A percentile compares a stretch with the other conserved stretches of the same genome.
These are phyloP conservation scores for Tetradesmus obliquus DNA, from an alignment of 139 green algal genomes.

Conservation along the genomic window DNA sequence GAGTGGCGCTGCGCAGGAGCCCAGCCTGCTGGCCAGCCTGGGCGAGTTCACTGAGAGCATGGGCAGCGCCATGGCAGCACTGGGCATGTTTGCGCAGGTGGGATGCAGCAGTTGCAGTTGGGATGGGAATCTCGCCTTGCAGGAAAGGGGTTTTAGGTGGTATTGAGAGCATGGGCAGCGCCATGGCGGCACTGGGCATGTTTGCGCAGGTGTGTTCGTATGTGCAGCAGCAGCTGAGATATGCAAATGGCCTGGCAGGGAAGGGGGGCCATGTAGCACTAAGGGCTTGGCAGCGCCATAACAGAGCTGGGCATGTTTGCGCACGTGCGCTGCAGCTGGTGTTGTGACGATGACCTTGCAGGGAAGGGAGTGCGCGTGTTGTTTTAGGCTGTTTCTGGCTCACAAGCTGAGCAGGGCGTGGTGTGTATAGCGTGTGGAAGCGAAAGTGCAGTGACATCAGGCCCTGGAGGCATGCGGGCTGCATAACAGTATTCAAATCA, in stretches of 20 bases:
- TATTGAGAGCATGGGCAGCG: slow-evolving; percentile 25
- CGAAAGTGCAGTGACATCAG: too few species aligned
- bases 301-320: slow-evolving; percentile 37
- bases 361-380: too few species aligned
- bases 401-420: too few species aligned
- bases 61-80: slow-evolving; percentile 19
- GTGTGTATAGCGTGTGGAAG: too few species aligned
- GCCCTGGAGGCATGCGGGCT: too few species aligned
- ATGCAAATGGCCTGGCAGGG: too few species aligned
- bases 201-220: not conserved
- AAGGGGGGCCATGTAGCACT: not conserved
- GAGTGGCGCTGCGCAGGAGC: not conserved
- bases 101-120: not conserved
- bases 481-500: too few species aligned
- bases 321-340: not conserved
- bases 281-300: slow-evolving; percentile 6
- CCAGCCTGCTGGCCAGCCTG: slow-evolving; percentile 19
- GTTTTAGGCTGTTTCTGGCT: too few species aligned
- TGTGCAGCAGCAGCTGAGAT: not conserved
- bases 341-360: too few species aligned
- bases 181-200: slow-evolving; percentile 26
- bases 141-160: too few species aligned
- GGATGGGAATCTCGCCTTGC: too few species aligned
- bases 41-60: slow-evolving; percentile 34
- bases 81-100: slow-evolving; percentile 46